Evolutionary conservation across 2,329 filamentous ascomycete species (phyloP).

Genomic region (Alternaria tenuissima): DNA sequence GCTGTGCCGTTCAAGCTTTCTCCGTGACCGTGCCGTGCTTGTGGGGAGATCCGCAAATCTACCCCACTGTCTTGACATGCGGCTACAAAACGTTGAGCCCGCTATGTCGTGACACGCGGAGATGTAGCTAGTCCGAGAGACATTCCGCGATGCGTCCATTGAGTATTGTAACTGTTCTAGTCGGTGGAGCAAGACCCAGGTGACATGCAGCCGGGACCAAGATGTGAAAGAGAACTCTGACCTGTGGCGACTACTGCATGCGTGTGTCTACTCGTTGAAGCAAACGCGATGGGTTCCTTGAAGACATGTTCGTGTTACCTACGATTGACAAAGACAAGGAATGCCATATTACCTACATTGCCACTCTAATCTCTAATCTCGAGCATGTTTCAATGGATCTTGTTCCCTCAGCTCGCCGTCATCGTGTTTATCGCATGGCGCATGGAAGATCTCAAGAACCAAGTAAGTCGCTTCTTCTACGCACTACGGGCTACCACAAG

Average conservation of each 20-base stretch:
- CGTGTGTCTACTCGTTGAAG: neutral
- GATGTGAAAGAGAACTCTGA: neutral
- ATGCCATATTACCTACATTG: neutral
- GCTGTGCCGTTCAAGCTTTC: neutral
- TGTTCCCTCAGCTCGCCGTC: too few relatives aligned
- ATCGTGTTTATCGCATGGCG: neutral
- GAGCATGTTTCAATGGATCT: too few relatives aligned
- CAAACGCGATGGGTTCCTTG: neutral
- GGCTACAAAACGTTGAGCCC: conserved; percentile 24
- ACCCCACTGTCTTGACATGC: conserved; percentile 13
- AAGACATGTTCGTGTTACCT: too few relatives aligned
- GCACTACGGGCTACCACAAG: conserved; percentile 8
- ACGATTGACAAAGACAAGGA: too few relatives aligned
- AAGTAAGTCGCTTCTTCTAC: neutral
- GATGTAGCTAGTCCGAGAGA: neutral
- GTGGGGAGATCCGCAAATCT: conserved; percentile 11
- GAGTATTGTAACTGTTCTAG: neutral
- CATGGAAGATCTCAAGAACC: neutral
- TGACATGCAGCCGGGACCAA: neutral
- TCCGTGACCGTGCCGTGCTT: conserved; percentile 5
- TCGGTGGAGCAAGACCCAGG: neutral
- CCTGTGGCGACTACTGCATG: neutral
- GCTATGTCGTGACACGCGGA: conserved; percentile 10
- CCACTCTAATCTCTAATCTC: too few relatives aligned
- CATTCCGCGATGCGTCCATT: neutral